Evolutionary conservation across 2,329 filamentous ascomycete species (phyloP), one percentile per base, ranked within the genome.

Genomic region (Phoma sp.): DNA sequence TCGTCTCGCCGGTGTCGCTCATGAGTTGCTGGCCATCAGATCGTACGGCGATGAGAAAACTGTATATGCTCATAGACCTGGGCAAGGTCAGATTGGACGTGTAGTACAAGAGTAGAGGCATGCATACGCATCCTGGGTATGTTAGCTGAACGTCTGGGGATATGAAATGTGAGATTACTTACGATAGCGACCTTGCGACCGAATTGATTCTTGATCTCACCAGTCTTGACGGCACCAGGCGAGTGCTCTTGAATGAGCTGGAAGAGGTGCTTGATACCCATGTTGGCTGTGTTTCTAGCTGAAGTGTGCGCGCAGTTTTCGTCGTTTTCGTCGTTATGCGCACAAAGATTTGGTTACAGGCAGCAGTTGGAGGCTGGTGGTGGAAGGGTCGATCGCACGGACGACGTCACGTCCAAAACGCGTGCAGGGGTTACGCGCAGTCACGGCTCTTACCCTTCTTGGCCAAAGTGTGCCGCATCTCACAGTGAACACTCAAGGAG

Each of bases 121-220:
- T 48, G 51, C 74, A 56, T 76, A 81, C 79, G 79, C 79, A 77
- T 82, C 80, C 78, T 80, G 54, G 6, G 39, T 40, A 60, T 67
- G 71, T 70, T 57, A 72, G 69, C 50, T 32, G 38, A 6, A 31
- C 17, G 33, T 39, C 8, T 29, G 12, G 4, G 17, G 22, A 17
- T 8, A 27, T 22, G 5, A 0, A 19, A 19, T 13, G 24, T 35
- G 15, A 7, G 19, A 7, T 21, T 7, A 66, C 91, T 74, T 82
- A 96, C 93, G 78, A 97, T 97, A 47, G 94, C 94, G 58, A 99
- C 94, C 80, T 99, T 99, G 75, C 95, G 91, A 62, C 95, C 95
- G 74, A 99, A 99, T 64, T 99, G 95, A 68, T 94, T 94, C 81
- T 99, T 99, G 83, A 99, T 99, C 74, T 99, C 95, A 57, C 95